These are phyloP conservation scores for Dactylonectria macrodidyma DNA, from an alignment of 2,329 filamentous ascomycete genomes.

Conservation along the genomic window DNA sequence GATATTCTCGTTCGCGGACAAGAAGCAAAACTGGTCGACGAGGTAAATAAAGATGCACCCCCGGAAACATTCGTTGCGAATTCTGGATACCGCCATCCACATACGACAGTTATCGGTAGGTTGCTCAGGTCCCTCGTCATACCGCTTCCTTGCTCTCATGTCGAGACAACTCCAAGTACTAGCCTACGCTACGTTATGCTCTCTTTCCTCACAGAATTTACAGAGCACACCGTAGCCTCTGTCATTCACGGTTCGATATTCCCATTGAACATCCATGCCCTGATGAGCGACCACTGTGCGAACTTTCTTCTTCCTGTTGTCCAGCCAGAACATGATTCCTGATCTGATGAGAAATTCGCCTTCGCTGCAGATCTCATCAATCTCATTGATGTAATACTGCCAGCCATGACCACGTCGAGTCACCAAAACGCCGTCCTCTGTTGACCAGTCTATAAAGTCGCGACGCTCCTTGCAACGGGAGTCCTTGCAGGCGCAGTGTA, in stretches of 20 bases:
- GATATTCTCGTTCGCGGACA: not conserved
- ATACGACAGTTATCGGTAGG: too few species aligned
- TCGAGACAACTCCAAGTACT: not conserved
- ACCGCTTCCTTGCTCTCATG: not conserved
- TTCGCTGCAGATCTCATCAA: constrained; percentile 20
- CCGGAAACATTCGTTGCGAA: not conserved
- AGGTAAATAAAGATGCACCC: too few species aligned
- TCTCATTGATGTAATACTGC: constrained; percentile 23
- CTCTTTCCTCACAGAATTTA: constrained; percentile 12
- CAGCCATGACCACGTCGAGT: constrained; percentile 23
- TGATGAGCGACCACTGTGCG: constrained; percentile 18
- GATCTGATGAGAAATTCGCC: constrained; percentile 13
- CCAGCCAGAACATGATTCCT: constrained; percentile 26
- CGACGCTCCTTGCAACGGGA: constrained; percentile 12
- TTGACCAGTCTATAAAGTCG: constrained; percentile 23
- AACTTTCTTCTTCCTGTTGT: constrained; percentile 6
- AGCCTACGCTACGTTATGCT: constrained; percentile 14
- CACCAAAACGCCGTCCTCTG: not conserved
- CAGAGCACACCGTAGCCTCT: constrained; percentile 26
- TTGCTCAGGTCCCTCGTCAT: too few species aligned
- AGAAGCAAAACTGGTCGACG: not conserved
- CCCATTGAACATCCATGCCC: constrained; percentile 23
- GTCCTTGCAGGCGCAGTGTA: constrained; percentile 28
- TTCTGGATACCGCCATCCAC: too few species aligned
- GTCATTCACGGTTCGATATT: constrained; percentile 20